Percentiles rank a stretch among this genome's conserved stretches.
Conservation (phyloP, 352 stramenopile genomes). For the Pythium dissotocum region DNA sequence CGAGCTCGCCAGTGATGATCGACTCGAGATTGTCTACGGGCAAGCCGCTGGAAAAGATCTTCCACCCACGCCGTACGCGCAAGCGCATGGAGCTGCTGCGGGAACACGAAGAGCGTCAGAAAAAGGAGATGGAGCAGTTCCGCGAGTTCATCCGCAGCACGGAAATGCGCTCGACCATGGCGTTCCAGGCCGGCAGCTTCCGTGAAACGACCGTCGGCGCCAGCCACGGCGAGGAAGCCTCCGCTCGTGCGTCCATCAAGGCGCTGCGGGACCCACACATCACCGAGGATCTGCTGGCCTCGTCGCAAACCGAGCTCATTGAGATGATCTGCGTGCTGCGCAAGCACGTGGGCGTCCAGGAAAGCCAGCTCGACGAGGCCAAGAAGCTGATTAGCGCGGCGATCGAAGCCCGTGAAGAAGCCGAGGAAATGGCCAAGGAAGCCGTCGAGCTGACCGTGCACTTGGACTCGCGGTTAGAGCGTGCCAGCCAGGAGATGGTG, state of each 20-base stretch:
- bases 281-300: constrained; percentile 48
- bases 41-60: constrained; percentile 72
- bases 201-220: neutral
- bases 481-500: constrained; percentile 49
- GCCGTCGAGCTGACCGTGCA: constrained; percentile 68
- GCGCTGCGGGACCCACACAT: constrained; percentile 56
- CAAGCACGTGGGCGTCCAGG: constrained; percentile 70
- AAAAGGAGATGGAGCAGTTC: constrained; percentile 87
- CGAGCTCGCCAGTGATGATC: constrained; percentile 22
- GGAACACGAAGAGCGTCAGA: constrained; percentile 73
- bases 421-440: constrained; percentile 70
- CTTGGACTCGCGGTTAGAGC: constrained; percentile 74
- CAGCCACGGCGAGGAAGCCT: neutral
- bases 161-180: constrained; percentile 39
- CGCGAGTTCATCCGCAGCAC: constrained; percentile 80
- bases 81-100: constrained; percentile 63
- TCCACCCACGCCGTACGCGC: constrained; percentile 70
- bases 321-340: constrained; percentile 71
- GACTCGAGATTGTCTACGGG: constrained; percentile 27
- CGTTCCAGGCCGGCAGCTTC: constrained; percentile 7
- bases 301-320: constrained; percentile 58
- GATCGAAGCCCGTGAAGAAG: constrained; percentile 76
- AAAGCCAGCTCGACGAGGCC: constrained; percentile 71
- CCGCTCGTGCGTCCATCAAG: constrained; percentile 35
- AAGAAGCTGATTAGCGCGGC: constrained; percentile 72